Conservation (phyloP, 139 green algal genomes). For the Chlamydomonas asymmetrica region DNA sequence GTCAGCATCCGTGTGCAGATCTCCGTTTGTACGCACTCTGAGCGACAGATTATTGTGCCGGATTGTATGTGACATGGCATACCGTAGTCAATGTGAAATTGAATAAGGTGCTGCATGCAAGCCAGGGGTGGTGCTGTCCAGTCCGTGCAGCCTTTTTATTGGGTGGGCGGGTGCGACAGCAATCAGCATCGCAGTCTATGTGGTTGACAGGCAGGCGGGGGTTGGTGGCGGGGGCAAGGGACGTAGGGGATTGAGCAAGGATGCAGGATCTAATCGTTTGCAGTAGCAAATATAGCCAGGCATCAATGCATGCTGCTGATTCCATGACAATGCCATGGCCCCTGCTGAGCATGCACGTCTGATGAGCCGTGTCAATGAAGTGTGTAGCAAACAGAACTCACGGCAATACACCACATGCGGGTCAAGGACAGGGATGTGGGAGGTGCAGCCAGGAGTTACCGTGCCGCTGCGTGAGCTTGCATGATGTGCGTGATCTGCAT, state of each 20-base stretch:
- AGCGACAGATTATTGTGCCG: no score
- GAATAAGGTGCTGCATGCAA: no score
- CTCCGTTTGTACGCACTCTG: not conserved
- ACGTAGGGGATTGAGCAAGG: not conserved
- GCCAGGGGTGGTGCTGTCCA: not conserved
- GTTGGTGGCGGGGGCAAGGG: not conserved
- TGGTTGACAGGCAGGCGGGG: no score
- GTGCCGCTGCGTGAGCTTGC: not conserved
- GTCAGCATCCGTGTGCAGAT: not conserved
- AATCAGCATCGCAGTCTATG: no score
- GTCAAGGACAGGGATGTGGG: constrained; percentile 33
- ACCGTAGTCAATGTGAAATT: not conserved
- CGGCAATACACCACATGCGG: constrained; percentile 38
- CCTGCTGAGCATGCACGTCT: not conserved
- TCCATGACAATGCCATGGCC: not conserved
- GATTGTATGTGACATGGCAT: not conserved
- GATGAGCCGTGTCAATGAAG: no score
- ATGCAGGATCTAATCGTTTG: no score
- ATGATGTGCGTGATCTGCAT: no score
- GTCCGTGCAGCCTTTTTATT: not conserved
- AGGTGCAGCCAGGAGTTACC: not conserved
- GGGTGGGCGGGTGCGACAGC: not conserved
- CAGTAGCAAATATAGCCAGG: no score
- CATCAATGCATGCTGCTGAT: not conserved
- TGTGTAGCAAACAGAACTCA: no score